Evolutionary conservation across 106 monocot species (phyloP).

Genomic region (Phalaenopsis equestris): DNA sequence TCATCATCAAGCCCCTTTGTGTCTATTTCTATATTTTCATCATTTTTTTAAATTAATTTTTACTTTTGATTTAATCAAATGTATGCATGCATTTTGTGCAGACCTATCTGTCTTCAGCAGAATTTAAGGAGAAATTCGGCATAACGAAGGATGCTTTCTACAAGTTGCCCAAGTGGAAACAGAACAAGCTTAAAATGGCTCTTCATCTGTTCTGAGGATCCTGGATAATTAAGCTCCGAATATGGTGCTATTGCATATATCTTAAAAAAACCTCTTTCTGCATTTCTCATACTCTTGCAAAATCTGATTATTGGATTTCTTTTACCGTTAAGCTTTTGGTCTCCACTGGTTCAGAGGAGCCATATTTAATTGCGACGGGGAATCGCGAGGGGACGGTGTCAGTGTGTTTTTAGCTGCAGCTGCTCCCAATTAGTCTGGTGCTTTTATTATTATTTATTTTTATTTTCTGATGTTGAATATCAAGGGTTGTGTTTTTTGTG

Average conservation of each 20-base stretch:
- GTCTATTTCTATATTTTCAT: neutral
- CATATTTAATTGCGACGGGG: neutral
- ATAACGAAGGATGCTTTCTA: constrained; percentile 71
- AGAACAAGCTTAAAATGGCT: constrained; percentile 74
- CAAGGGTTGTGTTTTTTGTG: neutral
- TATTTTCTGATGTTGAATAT: neutral
- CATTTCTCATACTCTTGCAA: neutral
- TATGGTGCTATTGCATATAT: neutral
- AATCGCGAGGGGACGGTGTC: constrained; percentile 21
- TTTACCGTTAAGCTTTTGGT: neutral
- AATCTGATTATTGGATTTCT: neutral
- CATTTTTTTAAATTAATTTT: neutral
- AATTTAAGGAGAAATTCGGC: constrained; percentile 81
- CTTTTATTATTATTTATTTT: neutral
- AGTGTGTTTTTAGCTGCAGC: constrained; percentile 60
- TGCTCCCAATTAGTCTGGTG: constrained; percentile 33
- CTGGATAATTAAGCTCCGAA: neutral
- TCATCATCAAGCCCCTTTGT: constrained; percentile 8
- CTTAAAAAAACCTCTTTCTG: neutral
- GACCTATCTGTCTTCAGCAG: constrained; percentile 66
- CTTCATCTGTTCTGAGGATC: constrained; percentile 57
- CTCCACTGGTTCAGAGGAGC: neutral
- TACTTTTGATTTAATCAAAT: neutral
- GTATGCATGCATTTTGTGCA: constrained; percentile 20
- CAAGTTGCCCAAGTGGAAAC: constrained; percentile 93